Evolutionary conservation across 108 stramenopile species (phyloP), one percentile per base, ranked within the genome.

Genomic region (Pseudonitzschia multistriata): DNA sequence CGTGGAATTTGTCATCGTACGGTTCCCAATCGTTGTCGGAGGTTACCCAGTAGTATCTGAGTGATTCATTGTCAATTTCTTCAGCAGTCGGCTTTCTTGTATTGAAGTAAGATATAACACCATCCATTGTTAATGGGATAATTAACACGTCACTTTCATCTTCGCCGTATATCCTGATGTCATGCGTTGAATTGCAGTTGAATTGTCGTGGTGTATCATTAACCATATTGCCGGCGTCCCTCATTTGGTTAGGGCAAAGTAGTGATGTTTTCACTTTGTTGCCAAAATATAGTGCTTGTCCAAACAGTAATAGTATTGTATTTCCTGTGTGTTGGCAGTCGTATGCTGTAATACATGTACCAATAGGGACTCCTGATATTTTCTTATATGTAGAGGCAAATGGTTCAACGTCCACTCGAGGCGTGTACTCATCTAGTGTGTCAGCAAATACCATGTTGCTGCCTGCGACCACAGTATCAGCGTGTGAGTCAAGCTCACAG

Each of bases 221-320:
- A 19, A 83, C 68, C 3, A 13, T 33, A 15, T 80, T 33, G 8
- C 79, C 80, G 59, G 57, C 55, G 24, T 49, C 15, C 34, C 84
- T 72, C 10, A 80, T 19, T 49, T 85, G 78, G 53, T 70, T 77
- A 10, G 84, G 72, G 49, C 77, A 71, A 10, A 85, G 35, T 28
- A 85, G 35, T 29, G 21, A 36, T 21, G 70, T 25, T 11, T 72
- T 34, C n/a, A 75, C 27, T 36, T 50, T 36, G 34, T 59, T 62
- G n/a, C 49, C 48, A 39, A 80, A 65, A 37, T 65, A 74, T 5
- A 85, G 60, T 4, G 62, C 61, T 47, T 85, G 64, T 27, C 68
- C 30, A 50, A 82, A 76, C 3, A 72, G 5, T 1, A 85, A 57
- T 17, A 84, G 70, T 21, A 57, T 57, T n/a, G 78, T 87, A 0